These are phyloP conservation scores for Arthrobotrys entomopaga DNA, from an alignment of 2,329 filamentous ascomycete species.

Conservation along the genomic window DNA sequence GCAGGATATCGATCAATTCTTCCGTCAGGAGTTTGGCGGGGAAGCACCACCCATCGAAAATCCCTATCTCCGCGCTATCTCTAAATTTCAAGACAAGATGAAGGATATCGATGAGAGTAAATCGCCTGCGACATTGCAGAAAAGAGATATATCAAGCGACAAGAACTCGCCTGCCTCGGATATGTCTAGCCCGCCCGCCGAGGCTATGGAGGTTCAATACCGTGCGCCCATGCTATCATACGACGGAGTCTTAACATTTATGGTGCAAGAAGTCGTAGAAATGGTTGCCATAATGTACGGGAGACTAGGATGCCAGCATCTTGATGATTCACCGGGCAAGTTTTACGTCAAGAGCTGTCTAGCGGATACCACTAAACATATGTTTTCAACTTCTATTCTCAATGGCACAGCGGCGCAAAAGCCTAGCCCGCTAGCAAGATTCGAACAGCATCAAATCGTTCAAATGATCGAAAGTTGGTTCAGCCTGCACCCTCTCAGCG, in stretches of 20 bases:
- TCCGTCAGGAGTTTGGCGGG: constrained; percentile 46
- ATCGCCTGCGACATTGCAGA: constrained; percentile 41
- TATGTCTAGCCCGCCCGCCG: constrained; percentile 35
- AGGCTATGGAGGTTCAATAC: constrained; percentile 49
- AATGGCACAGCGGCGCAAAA: constrained; percentile 43
- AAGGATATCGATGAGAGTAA: constrained; percentile 43
- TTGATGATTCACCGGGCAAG: constrained; percentile 47
- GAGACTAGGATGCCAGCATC: constrained; percentile 52
- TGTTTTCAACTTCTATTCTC: constrained; percentile 41
- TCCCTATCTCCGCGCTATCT: constrained; percentile 44
- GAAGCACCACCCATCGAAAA: constrained; percentile 29
- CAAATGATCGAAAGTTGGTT: constrained; percentile 56
- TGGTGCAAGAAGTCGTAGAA: constrained; percentile 55
- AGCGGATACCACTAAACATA: constrained; percentile 25
- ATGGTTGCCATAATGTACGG: constrained; percentile 55
- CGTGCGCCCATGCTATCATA: constrained; percentile 51
- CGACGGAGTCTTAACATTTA: constrained; percentile 50
- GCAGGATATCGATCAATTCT: constrained; percentile 46
- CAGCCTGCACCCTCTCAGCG: constrained; percentile 51
- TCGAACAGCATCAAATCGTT: constrained; percentile 51
- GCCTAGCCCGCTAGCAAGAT: constrained; percentile 38
- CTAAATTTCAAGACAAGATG: constrained; percentile 37
- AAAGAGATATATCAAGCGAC: constrained; percentile 26
- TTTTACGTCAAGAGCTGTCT: constrained; percentile 54
- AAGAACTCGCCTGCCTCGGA: constrained; percentile 39